Percentiles rank a stretch among this genome's conserved stretches.
phyloP scores from a whole-genome alignment of 441 rosid species.

The Codiaeum variegatum region DNA sequence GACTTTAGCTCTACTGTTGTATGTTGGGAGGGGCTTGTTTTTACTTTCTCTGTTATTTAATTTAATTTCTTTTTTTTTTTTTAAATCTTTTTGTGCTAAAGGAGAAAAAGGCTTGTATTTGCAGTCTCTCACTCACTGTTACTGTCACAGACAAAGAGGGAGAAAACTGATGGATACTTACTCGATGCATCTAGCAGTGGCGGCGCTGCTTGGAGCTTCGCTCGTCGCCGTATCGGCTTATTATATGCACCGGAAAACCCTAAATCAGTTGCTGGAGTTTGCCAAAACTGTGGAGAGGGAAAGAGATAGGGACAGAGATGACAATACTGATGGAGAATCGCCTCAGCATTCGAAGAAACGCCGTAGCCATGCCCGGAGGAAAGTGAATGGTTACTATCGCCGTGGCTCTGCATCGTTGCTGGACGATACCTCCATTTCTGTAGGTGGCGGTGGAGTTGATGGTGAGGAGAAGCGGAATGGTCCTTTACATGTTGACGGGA shows the following conservation, averaged over 20 bases:
- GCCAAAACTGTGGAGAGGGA: slow-evolving; percentile 75
- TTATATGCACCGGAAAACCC: slow-evolving; percentile 91
- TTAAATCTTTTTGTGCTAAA: no score
- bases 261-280: slow-evolving; percentile 81
- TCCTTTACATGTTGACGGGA: slow-evolving; percentile 52
- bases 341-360: slow-evolving; percentile 50
- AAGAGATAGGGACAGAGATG: slow-evolving; percentile 32
- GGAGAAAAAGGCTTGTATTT: no score
- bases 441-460: slow-evolving; percentile 40
- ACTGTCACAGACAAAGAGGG: not conserved
- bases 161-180: slow-evolving; percentile 58
- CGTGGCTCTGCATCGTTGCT: slow-evolving; percentile 68
- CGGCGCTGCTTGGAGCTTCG: slow-evolving; percentile 96
- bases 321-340: slow-evolving; percentile 42
- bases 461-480: slow-evolving; percentile 63
- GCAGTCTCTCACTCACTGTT: not conserved
- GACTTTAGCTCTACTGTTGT: not conserved
- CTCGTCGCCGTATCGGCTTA: slow-evolving; percentile 88
- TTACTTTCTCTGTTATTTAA: not conserved
- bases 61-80: no score
- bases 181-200: slow-evolving; percentile 69
- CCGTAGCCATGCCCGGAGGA: slow-evolving; percentile 36
- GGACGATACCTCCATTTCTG: slow-evolving; percentile 57
- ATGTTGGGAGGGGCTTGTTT: not conserved
- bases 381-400: slow-evolving; percentile 46